phyloP scores from a whole-genome alignment of 176 grass and related monocot genomes.

The Miscanthus lutarioriparius region DNA sequence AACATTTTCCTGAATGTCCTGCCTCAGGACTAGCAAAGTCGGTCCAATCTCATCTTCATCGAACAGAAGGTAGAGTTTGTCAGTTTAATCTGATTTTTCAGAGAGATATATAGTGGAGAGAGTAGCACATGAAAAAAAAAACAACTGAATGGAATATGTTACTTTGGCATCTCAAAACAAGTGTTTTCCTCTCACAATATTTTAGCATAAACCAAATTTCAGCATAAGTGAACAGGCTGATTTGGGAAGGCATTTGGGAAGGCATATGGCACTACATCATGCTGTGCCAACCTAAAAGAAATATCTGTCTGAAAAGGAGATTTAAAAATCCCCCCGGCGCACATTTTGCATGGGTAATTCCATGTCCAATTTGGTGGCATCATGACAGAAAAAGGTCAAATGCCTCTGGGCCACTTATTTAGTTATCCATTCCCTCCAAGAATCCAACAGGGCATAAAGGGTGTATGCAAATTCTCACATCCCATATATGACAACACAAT shows the following conservation, averaged over 20 bases:
- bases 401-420: background rate
- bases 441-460: constrained; percentile 14
- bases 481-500: background rate
- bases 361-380: too few relatives aligned
- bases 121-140: too few relatives aligned
- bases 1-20: constrained; percentile 74
- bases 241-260: background rate
- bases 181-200: too few relatives aligned
- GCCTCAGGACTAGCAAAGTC: constrained; percentile 69
- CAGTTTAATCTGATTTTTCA: constrained; percentile 13
- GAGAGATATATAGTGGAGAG: too few relatives aligned
- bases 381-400: background rate
- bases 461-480: background rate
- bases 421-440: background rate
- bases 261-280: background rate
- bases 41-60: constrained; percentile 82
- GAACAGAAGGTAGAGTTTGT: constrained; percentile 14
- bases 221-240: too few relatives aligned
- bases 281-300: background rate
- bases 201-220: too few relatives aligned
- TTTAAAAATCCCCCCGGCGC: too few relatives aligned
- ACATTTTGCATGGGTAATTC: too few relatives aligned
- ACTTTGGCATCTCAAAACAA: background rate
- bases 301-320: background rate
- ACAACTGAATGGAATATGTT: background rate